Base-by-base conservation (phyloP, 2,329 filamentous ascomycete species). In the Aspergillus quadrilineatus region DNA sequence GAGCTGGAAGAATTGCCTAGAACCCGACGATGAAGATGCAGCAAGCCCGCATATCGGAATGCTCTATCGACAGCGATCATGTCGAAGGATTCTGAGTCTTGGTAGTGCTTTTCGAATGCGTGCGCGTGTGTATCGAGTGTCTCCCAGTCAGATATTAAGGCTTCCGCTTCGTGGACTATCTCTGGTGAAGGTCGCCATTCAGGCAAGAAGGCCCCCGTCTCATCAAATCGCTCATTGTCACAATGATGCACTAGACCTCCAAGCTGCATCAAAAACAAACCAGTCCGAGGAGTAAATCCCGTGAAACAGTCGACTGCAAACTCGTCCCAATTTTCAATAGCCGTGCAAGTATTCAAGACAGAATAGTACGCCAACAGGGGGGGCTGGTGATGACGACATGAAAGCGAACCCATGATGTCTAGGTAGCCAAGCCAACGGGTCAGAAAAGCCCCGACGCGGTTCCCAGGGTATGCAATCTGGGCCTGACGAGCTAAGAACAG, bases 341-440 rank as follows among this genome's bases (percentile, higher is more conserved):
- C 78, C 56, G 81, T 80, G 58, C 84, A 81, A 9, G 79, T 71
- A 34, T 60, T 68, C 12, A 73, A 28, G 17, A 71, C 60, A 2
- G 72, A 71, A 66, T 72, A 83, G 71, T 76, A 85, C 68, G 78
- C 75, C 54, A 76, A 79, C 7, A 84, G 75, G 0, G 83, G 81
- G 22, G 79, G 78, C 34, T 79, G 79, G 34, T 78, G 77, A 48
- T 77, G 77, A 8, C 82, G 82, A 14, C 88, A 89, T 53, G 77
- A 78, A 77, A 95, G 77, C 42, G 85, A 86, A 26, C 89, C 90
- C 54, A 94, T 77, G 1, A 94, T 85, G 67, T 94, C 90, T 17
- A 95, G 81, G 72, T 94, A 94, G 1, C 88, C 88, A 61, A 94
- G 88, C 90, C 90, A 95, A 57, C 89, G 85, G 63, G 85, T 87